Percentiles rank a stretch among this genome's conserved stretches.
These are phyloP conservation scores for Colletotrichum costaricense DNA, from an alignment of 2,329 filamentous ascomycete genomes.

Conservation along the genomic window DNA sequence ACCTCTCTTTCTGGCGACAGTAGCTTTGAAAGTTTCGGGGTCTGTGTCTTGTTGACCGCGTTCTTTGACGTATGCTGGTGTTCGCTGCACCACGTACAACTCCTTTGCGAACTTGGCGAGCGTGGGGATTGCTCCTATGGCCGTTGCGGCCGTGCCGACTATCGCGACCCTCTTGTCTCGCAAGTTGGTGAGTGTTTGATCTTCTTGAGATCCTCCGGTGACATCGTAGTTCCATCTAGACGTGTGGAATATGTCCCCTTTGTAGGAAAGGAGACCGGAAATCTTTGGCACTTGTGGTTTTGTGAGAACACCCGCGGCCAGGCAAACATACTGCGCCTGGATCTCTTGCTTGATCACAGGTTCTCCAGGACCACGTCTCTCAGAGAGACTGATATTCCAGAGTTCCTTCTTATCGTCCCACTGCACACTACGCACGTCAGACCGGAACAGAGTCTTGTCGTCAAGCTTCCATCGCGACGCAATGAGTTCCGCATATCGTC, in stretches of 20 bases:
- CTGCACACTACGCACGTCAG: slow-evolving; percentile 47
- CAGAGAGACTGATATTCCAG: slow-evolving; percentile 27
- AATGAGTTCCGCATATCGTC: slow-evolving; percentile 59
- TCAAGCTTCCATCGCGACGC: slow-evolving; percentile 52
- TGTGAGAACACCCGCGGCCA: not conserved
- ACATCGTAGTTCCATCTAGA: slow-evolving; percentile 56
- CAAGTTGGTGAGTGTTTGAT: slow-evolving; percentile 56
- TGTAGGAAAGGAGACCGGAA: slow-evolving; percentile 51
- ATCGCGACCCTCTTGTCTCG: slow-evolving; percentile 58
- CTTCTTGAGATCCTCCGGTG: slow-evolving; percentile 53
- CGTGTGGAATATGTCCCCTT: slow-evolving; percentile 56
- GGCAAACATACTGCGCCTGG: slow-evolving; percentile 36
- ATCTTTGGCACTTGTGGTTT: slow-evolving; percentile 54
- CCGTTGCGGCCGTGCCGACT: slow-evolving; percentile 62
- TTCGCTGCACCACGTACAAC: slow-evolving; percentile 66
- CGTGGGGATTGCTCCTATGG: slow-evolving; percentile 54
- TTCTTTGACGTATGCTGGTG: slow-evolving; percentile 54
- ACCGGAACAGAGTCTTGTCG: slow-evolving; percentile 54
- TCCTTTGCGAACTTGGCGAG: slow-evolving; percentile 56
- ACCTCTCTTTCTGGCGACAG: slow-evolving; percentile 49
- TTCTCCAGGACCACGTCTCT: slow-evolving; percentile 38
- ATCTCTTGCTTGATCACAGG: slow-evolving; percentile 20
- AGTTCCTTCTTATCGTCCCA: slow-evolving; percentile 55
- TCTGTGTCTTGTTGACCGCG: slow-evolving; percentile 55
- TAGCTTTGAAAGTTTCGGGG: slow-evolving; percentile 48